Conservation (phyloP, 2,329 filamentous ascomycete genomes). For the Tolypocladium tundrense region DNA sequence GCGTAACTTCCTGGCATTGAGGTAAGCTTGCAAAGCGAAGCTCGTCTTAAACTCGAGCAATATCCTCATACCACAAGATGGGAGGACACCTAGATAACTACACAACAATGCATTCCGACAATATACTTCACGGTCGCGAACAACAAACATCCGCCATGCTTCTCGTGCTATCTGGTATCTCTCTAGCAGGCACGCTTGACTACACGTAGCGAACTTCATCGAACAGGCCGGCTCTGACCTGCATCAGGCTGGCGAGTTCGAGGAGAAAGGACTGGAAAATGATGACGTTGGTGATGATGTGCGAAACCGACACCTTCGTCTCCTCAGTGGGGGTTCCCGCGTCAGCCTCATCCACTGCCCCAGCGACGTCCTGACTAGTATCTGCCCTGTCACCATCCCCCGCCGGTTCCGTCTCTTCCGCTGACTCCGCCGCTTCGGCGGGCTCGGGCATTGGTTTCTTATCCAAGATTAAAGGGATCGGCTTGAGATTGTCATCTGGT, state of each 20-base stretch:
- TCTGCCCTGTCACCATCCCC: conserved; percentile 10
- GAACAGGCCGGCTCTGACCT: conserved; percentile 65
- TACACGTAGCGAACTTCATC: conserved; percentile 58
- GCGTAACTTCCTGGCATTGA: neutral
- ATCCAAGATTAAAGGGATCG: conserved; percentile 31
- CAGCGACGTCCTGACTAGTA: conserved; percentile 1
- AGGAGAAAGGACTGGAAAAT: conserved; percentile 72
- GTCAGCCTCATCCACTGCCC: conserved; percentile 6
- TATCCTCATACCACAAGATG: no score
- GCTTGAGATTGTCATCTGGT: conserved; percentile 27
- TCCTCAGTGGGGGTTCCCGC: conserved; percentile 7
- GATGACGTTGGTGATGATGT: conserved; percentile 70
- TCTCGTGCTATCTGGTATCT: neutral
- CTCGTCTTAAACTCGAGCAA: no score
- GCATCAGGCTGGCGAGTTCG: conserved; percentile 64
- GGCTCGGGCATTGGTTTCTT: conserved; percentile 17
- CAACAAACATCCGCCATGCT: neutral
- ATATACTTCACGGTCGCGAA: neutral
- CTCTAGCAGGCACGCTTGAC: neutral
- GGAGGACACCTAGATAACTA: no score
- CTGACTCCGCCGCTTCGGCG: conserved; percentile 7
- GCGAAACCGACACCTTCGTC: conserved; percentile 56
- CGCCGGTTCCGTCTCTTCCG: conserved; percentile 8
- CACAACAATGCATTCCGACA: no score
- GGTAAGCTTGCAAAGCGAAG: no score